A percentile compares a stretch with the other conserved stretches of the same genome.
Conservation (phyloP, 129 eudicot genomes). For the Saposhnikovia divaricata region DNA sequence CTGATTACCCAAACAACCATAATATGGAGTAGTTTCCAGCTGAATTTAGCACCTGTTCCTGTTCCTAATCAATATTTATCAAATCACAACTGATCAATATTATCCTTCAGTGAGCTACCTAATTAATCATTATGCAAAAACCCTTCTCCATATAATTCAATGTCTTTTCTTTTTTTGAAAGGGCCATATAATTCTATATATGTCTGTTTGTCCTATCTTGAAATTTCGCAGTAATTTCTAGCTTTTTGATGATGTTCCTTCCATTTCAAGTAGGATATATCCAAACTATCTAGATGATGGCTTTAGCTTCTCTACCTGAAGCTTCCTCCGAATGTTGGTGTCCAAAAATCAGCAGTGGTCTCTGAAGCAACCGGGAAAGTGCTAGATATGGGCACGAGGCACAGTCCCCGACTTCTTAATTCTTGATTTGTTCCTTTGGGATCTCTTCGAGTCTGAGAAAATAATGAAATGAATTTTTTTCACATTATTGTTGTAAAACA, state of each 20-base stretch:
- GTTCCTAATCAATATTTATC: slow-evolving; percentile 25
- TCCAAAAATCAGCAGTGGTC: slow-evolving; percentile 66
- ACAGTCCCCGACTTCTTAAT: slow-evolving; percentile 73
- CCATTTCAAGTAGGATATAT: background rate
- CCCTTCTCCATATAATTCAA: background rate
- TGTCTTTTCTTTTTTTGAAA: too few relatives aligned
- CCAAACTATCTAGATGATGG: background rate
- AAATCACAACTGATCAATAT: slow-evolving; percentile 1
- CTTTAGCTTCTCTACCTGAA: slow-evolving; percentile 42
- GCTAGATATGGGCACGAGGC: slow-evolving; percentile 87
- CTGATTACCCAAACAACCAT: slow-evolving; percentile 8
- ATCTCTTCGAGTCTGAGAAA: slow-evolving; percentile 29
- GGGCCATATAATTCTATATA: too few relatives aligned
- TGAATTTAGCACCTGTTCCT: slow-evolving; percentile 60
- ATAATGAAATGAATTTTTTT: background rate
- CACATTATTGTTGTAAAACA: background rate
- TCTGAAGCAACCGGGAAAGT: slow-evolving; percentile 74
- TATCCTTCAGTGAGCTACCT: slow-evolving; percentile 18
- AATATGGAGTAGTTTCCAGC: slow-evolving; percentile 13
- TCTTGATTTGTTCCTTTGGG: slow-evolving; percentile 38
- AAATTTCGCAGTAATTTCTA: background rate
- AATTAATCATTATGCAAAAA: slow-evolving; percentile 20
- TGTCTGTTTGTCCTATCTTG: slow-evolving; percentile 21
- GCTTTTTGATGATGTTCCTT: slow-evolving; percentile 20
- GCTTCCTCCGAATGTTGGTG: slow-evolving; percentile 62